Evolutionary conservation across 2,329 filamentous ascomycete species (phyloP).

Genomic region (Chaetomium globosum): DNA sequence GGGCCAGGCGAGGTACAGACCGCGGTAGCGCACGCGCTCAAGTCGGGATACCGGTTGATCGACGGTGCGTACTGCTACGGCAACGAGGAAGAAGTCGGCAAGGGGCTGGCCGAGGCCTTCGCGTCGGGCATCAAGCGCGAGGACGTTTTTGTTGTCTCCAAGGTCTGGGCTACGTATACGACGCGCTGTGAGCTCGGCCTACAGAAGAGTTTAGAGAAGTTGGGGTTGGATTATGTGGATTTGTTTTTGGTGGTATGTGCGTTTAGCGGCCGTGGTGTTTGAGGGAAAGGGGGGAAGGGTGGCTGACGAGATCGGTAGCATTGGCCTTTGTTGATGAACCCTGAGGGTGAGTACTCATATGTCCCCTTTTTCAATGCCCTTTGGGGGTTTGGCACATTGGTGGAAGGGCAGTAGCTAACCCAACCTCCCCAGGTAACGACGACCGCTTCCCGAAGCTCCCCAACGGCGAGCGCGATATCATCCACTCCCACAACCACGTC

Average conservation of each 20-base stretch:
- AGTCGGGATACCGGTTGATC: constrained; percentile 61
- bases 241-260: constrained; percentile 66
- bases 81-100: constrained; percentile 82
- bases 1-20: constrained; percentile 59
- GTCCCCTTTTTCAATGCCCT: not conserved
- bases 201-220: constrained; percentile 69
- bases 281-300: not conserved
- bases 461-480: constrained; percentile 74
- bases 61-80: constrained; percentile 77
- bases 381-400: not conserved
- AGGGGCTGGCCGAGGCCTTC: constrained; percentile 74
- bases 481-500: constrained; percentile 68
- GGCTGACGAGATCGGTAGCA: constrained; percentile 50
- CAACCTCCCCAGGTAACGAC: constrained; percentile 57
- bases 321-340: constrained; percentile 82
- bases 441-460: constrained; percentile 73
- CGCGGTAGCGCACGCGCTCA: constrained; percentile 62
- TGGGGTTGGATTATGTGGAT: constrained; percentile 81
- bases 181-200: constrained; percentile 69
- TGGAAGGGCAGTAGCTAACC: not conserved
- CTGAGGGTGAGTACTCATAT: constrained; percentile 55
- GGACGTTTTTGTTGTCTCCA: constrained; percentile 82
- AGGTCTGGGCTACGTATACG: constrained; percentile 83
- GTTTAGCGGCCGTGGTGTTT: not conserved
- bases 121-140: constrained; percentile 70